Conservation (phyloP, 73 alveolate species). For the Loxodes magnus region DNA sequence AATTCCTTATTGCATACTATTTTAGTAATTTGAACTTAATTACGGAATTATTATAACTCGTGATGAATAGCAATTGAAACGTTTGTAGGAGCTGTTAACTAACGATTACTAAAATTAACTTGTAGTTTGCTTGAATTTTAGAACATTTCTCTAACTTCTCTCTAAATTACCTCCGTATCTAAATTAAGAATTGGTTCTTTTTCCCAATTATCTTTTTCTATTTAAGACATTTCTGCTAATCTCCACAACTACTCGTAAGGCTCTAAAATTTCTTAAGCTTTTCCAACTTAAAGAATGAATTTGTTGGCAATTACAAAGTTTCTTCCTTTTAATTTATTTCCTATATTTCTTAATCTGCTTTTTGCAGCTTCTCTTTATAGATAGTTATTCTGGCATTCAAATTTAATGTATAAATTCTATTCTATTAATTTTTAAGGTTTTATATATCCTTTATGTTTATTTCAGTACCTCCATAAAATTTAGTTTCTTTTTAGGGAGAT, state of each 20-base stretch:
- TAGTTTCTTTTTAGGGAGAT: not conserved
- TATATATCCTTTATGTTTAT: conserved; percentile 14
- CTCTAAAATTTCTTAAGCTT: conserved; percentile 17
- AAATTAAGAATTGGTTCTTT: conserved; percentile 16
- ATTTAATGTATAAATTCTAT: conserved; percentile 12
- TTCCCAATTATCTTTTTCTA: conserved; percentile 33
- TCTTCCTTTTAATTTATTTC: conserved; percentile 21
- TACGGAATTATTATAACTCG: conserved; percentile 33
- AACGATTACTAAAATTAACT: conserved; percentile 16
- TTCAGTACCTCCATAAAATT: not conserved
- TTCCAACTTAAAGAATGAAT: conserved; percentile 20
- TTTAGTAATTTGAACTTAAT: conserved; percentile 40
- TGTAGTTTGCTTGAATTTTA: conserved; percentile 7
- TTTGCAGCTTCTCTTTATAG: conserved; percentile 22
- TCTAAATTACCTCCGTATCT: conserved; percentile 30
- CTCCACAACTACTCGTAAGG: conserved; percentile 73
- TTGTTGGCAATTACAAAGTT: conserved; percentile 11
- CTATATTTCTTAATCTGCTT: conserved; percentile 16
- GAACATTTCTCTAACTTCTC: conserved; percentile 17
- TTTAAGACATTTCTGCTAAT: conserved; percentile 29
- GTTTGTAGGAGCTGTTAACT: conserved; percentile 14
- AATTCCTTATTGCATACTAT: conserved; percentile 75
- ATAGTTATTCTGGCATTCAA: conserved; percentile 13
- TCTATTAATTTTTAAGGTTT: conserved; percentile 10
- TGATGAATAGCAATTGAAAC: conserved; percentile 9